These are phyloP conservation scores for Tricholoma matsutake DNA, from an alignment of 768 basidiomycete genomes.

Conservation along the genomic window DNA sequence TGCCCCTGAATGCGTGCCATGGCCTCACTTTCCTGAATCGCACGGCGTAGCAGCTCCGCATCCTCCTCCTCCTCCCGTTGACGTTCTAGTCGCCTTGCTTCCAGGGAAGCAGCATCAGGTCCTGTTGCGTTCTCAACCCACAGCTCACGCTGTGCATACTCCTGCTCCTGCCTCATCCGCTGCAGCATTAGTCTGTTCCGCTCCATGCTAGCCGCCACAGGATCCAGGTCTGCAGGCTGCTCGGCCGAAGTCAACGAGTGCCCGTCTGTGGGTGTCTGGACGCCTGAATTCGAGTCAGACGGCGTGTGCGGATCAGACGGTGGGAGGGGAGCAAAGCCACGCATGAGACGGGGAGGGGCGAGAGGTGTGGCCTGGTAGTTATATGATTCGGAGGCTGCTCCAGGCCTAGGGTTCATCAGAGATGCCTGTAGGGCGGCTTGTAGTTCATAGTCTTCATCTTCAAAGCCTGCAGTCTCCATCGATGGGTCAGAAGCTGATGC, in stretches of 20 bases:
- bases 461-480: slow-evolving; percentile 41
- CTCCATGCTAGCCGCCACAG: slow-evolving; percentile 65
- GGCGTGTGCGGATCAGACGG: slow-evolving; percentile 12
- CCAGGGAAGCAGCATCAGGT: slow-evolving; percentile 28
- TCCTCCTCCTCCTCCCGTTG: slow-evolving; percentile 44
- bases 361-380: slow-evolving; percentile 9
- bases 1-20: slow-evolving; percentile 32
- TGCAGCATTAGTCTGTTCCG: slow-evolving; percentile 58
- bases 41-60: slow-evolving; percentile 55
- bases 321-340: slow-evolving; percentile 23
- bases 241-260: slow-evolving; percentile 1
- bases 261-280: slow-evolving; percentile 13
- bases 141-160: slow-evolving; percentile 59
- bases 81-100: slow-evolving; percentile 30
- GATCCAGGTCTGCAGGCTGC: slow-evolving; percentile 42
- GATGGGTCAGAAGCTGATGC: slow-evolving; percentile 7
- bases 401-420: slow-evolving; percentile 33
- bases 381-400: slow-evolving; percentile 7
- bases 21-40: slow-evolving; percentile 59
- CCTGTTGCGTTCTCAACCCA: slow-evolving; percentile 38
- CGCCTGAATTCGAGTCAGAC: slow-evolving; percentile 16
- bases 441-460: slow-evolving; percentile 84
- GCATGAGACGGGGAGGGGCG: slow-evolving; percentile 25
- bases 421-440: slow-evolving; percentile 88
- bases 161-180: slow-evolving; percentile 64